phyloP scores from a whole-genome alignment of 176 grass and related monocot genomes.

The Paspalum notatum region DNA sequence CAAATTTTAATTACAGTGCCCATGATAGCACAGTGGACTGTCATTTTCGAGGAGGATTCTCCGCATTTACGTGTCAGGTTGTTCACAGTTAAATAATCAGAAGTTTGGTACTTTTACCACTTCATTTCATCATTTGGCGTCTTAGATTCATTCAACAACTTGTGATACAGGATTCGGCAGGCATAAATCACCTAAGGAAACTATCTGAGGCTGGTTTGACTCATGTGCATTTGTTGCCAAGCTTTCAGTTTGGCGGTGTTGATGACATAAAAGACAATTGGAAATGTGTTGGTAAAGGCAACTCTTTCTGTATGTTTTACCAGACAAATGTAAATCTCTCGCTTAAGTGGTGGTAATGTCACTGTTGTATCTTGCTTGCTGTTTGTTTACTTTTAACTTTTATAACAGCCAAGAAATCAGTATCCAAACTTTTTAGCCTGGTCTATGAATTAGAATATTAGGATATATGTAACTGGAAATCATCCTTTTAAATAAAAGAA shows the following conservation, averaged over 20 bases:
- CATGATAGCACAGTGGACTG: constrained; percentile 62
- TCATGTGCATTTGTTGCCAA: constrained; percentile 91
- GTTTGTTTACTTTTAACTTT: constrained; percentile 10
- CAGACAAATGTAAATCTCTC: not conserved
- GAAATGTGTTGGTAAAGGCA: constrained; percentile 71
- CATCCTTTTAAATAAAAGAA: not conserved
- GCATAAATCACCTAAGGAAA: constrained; percentile 64
- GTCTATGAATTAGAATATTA: not conserved
- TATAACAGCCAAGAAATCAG: not conserved
- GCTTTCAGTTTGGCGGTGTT: constrained; percentile 88
- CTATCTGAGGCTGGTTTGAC: constrained; percentile 79
- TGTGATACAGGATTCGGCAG: constrained; percentile 69
- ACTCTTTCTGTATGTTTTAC: constrained; percentile 35
- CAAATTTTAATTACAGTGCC: constrained; percentile 53
- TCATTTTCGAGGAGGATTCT: constrained; percentile 61
- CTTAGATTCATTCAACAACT: constrained; percentile 29
- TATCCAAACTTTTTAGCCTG: not conserved
- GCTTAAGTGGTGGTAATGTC: not conserved
- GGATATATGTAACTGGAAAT: not conserved
- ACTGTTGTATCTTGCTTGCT: constrained; percentile 13
- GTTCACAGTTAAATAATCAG: constrained; percentile 17
- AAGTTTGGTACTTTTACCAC: not conserved
- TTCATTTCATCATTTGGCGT: not conserved
- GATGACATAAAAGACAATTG: constrained; percentile 80
- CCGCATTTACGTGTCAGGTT: constrained; percentile 85